Evolutionary conservation across 305 asterid species (phyloP).

Genomic region (Solanum hybrid): DNA sequence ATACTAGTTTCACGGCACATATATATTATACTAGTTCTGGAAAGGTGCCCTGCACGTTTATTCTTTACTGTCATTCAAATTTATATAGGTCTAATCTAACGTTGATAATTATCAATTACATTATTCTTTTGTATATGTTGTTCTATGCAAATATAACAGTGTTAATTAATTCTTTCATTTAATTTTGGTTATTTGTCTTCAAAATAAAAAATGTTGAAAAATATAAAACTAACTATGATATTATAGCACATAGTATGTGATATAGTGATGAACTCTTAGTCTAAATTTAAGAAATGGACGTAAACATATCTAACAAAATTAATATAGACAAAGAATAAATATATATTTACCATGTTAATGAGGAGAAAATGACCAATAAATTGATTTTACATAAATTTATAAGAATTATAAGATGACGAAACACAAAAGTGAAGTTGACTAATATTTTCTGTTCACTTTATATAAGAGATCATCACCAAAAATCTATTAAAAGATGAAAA

Average conservation of each 20-base stretch:
- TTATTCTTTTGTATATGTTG: not conserved
- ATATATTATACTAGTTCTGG: too few relatives aligned
- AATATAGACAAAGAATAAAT: too few relatives aligned
- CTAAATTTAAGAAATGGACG: not conserved
- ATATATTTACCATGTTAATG: not conserved
- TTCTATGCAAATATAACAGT: not conserved
- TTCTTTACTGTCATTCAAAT: not conserved
- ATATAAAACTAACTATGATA: not conserved
- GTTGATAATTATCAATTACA: not conserved
- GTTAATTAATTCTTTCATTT: too few relatives aligned
- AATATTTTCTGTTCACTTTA: not conserved
- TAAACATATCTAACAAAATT: too few relatives aligned
- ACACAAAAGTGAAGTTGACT: not conserved
- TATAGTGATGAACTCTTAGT: not conserved
- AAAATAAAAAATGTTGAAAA: not conserved
- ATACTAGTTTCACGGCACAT: too few relatives aligned
- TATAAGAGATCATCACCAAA: not conserved
- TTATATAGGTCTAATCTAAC: not conserved
- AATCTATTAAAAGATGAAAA: too few relatives aligned
- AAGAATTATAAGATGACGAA: not conserved
- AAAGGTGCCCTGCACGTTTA: too few relatives aligned
- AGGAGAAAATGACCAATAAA: not conserved
- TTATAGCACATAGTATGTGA: not conserved
- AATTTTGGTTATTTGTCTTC: not conserved
- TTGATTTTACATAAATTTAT: not conserved